These are phyloP conservation scores for Colletotrichum sublineola DNA, from an alignment of 2,329 filamentous ascomycete genomes.

Conservation along the genomic window DNA sequence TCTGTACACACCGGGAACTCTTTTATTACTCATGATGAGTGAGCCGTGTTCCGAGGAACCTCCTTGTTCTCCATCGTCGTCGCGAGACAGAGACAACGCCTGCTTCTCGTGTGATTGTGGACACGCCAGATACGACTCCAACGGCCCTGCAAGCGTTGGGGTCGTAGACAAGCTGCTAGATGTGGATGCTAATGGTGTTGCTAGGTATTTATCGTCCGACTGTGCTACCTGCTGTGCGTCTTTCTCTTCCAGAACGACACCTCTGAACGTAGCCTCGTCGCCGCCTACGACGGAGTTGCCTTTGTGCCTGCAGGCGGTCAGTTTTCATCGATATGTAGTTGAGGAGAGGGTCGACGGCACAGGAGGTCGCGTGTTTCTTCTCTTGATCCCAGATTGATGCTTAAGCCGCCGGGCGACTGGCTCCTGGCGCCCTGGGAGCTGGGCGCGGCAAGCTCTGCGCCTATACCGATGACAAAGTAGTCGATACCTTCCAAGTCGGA, in stretches of 20 bases:
- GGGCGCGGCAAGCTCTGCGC: slow-evolving; percentile 1
- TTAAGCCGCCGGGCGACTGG: slow-evolving; percentile 13
- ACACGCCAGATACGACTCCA: slow-evolving; percentile 10
- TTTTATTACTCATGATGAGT: slow-evolving; percentile 2
- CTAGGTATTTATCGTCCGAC: not conserved
- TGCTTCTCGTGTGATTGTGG: slow-evolving; percentile 1
- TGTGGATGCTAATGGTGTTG: not conserved
- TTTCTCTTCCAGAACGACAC: not conserved
- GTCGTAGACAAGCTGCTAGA: slow-evolving; percentile 6
- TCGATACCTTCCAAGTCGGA: slow-evolving; percentile 18
- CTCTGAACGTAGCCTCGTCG: not conserved
- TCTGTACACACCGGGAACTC: not conserved
- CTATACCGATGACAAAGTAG: slow-evolving; percentile 23
- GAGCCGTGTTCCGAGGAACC: not conserved
- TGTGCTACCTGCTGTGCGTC: not conserved
- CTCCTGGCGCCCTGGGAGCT: not conserved
- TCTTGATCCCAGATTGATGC: slow-evolving; percentile 12
- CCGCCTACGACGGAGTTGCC: not conserved
- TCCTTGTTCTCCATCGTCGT: not conserved
- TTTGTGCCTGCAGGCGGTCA: slow-evolving; percentile 8
- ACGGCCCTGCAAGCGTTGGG: not conserved
- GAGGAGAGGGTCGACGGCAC: not conserved
- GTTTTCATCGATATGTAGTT: not conserved
- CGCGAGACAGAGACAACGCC: not conserved
- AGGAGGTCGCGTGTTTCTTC: no score